phyloP scores from a whole-genome alignment of 495 filamentous ascomycete species.

The Hypoxylon intermedium region DNA sequence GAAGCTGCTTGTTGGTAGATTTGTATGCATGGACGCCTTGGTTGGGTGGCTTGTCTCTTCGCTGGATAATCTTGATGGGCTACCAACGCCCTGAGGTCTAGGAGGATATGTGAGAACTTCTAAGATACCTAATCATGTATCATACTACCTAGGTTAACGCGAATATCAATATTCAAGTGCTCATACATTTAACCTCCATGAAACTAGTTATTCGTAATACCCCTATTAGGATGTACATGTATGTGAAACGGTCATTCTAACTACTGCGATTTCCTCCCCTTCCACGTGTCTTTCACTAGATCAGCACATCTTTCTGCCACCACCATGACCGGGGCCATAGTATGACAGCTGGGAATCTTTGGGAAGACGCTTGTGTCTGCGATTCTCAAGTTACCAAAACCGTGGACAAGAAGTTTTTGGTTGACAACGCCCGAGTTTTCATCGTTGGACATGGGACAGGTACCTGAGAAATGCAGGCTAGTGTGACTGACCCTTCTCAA shows the following conservation, averaged over 20 bases:
- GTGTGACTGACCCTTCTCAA: constrained; percentile 14
- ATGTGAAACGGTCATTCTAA: too few species aligned
- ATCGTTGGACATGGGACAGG: constrained; percentile 41
- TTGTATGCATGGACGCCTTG: too few species aligned
- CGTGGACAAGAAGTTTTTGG: constrained; percentile 56
- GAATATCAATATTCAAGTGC: not conserved
- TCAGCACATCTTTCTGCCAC: constrained; percentile 61
- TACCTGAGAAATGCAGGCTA: constrained; percentile 32
- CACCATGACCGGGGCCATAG: constrained; percentile 55
- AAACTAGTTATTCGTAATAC: too few species aligned
- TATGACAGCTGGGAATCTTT: constrained; percentile 53
- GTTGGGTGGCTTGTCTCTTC: too few species aligned
- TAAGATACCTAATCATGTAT: too few species aligned
- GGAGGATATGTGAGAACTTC: too few species aligned
- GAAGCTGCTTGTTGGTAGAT: too few species aligned
- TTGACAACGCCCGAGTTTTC: constrained; percentile 53
- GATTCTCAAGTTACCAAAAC: constrained; percentile 49
- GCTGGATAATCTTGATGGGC: too few species aligned
- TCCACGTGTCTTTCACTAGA: constrained; percentile 49
- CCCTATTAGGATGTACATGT: too few species aligned
- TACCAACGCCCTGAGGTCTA: too few species aligned
- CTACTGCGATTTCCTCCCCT: not conserved
- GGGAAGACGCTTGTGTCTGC: constrained; percentile 62
- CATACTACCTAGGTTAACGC: not conserved
- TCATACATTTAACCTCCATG: not conserved